Percentiles rank a stretch among this genome's conserved stretches.
Conservation (phyloP, 2,329 filamentous ascomycete genomes). For the Bipolaris oryzae region DNA sequence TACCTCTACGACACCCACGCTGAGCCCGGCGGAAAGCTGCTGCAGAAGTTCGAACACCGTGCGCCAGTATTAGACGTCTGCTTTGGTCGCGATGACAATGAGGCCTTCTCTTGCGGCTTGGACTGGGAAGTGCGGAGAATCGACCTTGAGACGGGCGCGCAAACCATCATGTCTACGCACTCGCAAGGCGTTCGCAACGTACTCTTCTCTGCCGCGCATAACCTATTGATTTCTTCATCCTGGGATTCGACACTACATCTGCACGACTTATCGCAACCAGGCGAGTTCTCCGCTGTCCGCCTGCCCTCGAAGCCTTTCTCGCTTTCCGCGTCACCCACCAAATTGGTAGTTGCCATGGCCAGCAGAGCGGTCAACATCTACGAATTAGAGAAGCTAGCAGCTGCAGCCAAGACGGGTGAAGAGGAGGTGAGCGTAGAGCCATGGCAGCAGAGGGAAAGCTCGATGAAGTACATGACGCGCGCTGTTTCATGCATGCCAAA, state of each 20-base stretch:
- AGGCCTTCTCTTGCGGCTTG: constrained; percentile 84
- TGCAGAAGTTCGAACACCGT: constrained; percentile 77
- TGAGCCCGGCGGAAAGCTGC: constrained; percentile 65
- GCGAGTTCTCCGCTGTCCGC: constrained; percentile 67
- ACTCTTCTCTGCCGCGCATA: constrained; percentile 77
- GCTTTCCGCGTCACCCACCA: constrained; percentile 76
- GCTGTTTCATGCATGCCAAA: constrained; percentile 96
- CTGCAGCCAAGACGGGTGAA: constrained; percentile 29
- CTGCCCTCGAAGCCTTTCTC: constrained; percentile 91
- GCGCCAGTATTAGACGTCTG: constrained; percentile 90
- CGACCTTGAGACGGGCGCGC: constrained; percentile 72
- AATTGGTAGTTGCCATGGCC: constrained; percentile 94
- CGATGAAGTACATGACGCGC: constrained; percentile 93
- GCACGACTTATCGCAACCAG: constrained; percentile 66
- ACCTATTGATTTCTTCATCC: constrained; percentile 83
- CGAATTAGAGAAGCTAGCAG: constrained; percentile 73
- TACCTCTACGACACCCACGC: constrained; percentile 82
- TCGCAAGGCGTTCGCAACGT: constrained; percentile 79
- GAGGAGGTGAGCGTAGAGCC: constrained; percentile 65
- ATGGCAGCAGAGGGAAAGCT: constrained; percentile 93
- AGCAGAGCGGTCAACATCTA: constrained; percentile 94
- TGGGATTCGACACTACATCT: constrained; percentile 94
- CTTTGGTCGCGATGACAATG: constrained; percentile 81
- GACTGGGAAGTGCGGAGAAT: constrained; percentile 87
- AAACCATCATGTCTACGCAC: constrained; percentile 80